These are phyloP conservation scores for Metarhizium guizhouense DNA, from an alignment of 2,329 filamentous ascomycete genomes.

Conservation along the genomic window DNA sequence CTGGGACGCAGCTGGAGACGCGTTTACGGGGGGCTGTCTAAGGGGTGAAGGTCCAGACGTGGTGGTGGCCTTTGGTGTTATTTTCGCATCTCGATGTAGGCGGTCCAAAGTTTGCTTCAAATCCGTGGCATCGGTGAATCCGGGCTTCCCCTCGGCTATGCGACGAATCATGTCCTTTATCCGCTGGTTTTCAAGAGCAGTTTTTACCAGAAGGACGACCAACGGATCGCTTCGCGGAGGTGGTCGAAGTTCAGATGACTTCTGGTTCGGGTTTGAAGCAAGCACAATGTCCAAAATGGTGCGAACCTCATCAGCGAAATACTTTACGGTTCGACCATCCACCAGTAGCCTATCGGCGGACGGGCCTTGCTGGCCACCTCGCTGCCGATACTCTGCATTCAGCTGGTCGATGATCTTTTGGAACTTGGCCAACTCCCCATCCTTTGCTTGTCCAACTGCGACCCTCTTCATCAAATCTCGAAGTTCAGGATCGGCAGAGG, in stretches of 20 bases:
- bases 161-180: conserved; percentile 43
- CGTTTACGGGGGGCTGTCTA: conserved; percentile 20
- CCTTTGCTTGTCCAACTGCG: conserved; percentile 62
- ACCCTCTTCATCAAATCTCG: conserved; percentile 78
- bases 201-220: conserved; percentile 47
- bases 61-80: conserved; percentile 20
- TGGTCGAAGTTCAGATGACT: conserved; percentile 41
- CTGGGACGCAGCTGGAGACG: conserved; percentile 19
- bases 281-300: conserved; percentile 50
- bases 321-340: conserved; percentile 47
- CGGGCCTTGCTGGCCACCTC: conserved; percentile 40
- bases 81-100: conserved; percentile 34
- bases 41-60: conserved; percentile 17
- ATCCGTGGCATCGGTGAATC: conserved; percentile 43
- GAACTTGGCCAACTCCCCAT: conserved; percentile 64
- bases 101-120: conserved; percentile 44
- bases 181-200: conserved; percentile 42
- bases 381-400: conserved; percentile 49
- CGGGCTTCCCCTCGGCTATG: conserved; percentile 42
- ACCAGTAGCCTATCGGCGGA: conserved; percentile 47
- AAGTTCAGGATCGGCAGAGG: conserved; percentile 62
- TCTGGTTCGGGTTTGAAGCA: conserved; percentile 49
- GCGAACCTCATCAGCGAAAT: conserved; percentile 50
- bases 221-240: conserved; percentile 46
- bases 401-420: conserved; percentile 76